Base-by-base conservation (phyloP, 176 grass and related monocot species). In the Dendrocalamus sinicus region DNA sequence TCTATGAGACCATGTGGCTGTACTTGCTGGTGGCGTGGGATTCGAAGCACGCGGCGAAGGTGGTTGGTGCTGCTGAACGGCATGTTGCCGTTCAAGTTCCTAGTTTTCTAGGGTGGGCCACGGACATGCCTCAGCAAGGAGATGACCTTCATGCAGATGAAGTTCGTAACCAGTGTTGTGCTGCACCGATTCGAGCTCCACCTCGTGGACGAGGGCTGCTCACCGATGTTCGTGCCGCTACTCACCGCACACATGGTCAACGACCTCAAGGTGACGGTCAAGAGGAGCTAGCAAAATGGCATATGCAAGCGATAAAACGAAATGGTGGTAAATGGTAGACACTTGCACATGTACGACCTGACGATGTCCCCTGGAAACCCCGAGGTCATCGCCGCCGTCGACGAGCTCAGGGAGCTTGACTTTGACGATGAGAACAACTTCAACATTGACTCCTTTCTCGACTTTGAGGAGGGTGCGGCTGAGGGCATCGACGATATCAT, bases 21-120 rank as follows among this genome's bases (percentile, higher is more conserved):
- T 94, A 88, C 87, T 89, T 89, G 40, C 92, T 90, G 47, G 84
- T 94, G 60, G 57, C 82, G 55, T 94, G 90, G 87, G 92, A 94
- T 87, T 91, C 89, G 8, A 94, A 94, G 85, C 84, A 89, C 75
- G 89, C 89, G n/a, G 90, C 64, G 3, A 90, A 92, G 92, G 78
- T 94, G 92, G 92, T 67, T 94, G 43, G 19, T 82, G 35, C 8
- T 54, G 63, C 48, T 41, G 16, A 72, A 44, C 16, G 64, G 69
- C 12, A 63, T 86, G 23, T 94, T 89, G 76, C 89, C 92, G 52
- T 94, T 84, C 66, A 91, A 91, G 83, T 94, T 53, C 77, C 85
- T 89, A 3, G 78, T 91, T 65, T 94, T 91, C 82, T 84, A 91
- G 78, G 92, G 71, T 11, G 26, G 84, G 12, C 66, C 77, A 6